Conservation (phyloP, 805 yeast genomes). For the Kockiozyma suomiensis region DNA sequence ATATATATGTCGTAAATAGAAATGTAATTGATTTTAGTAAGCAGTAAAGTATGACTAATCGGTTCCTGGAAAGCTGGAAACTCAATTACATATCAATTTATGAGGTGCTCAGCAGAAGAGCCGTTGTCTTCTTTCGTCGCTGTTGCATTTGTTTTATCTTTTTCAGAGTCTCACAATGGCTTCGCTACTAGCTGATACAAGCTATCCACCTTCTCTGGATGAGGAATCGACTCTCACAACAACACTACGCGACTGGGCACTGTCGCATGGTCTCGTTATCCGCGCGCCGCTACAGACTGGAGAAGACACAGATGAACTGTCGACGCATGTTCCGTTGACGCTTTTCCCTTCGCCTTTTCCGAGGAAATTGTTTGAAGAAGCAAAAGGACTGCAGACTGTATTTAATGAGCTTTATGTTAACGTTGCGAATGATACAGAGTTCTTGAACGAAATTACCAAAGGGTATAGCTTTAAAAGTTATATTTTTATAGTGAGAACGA, state of each 20-base stretch:
- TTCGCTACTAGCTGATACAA: background rate
- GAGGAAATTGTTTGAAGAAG: slow-evolving; percentile 61
- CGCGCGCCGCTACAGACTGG: slow-evolving; percentile 11
- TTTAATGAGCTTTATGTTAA: slow-evolving; percentile 77
- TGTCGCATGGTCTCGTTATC: slow-evolving; percentile 36
- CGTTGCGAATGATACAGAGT: slow-evolving; percentile 59
- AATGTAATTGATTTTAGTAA: no score
- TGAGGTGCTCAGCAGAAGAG: background rate
- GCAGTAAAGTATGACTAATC: background rate
- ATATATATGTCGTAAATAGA: no score
- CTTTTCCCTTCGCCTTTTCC: slow-evolving; percentile 91
- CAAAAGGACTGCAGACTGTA: slow-evolving; percentile 62
- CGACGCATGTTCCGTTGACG: slow-evolving; percentile 81
- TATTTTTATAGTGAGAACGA: background rate
- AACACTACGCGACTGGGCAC: slow-evolving; percentile 33
- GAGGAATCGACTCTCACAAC: background rate
- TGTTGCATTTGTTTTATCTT: no score
- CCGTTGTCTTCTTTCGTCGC: no score
- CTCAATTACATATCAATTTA: slow-evolving; percentile 11
- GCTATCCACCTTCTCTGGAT: slow-evolving; percentile 26
- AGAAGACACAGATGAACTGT: slow-evolving; percentile 57
- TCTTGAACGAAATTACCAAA: slow-evolving; percentile 62
- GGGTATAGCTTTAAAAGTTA: slow-evolving; percentile 40
- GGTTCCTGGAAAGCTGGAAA: background rate
- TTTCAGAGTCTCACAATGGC: background rate